Base-by-base conservation (phyloP, 2,329 filamentous ascomycete genomes). In the Talaromyces sp. region DNA sequence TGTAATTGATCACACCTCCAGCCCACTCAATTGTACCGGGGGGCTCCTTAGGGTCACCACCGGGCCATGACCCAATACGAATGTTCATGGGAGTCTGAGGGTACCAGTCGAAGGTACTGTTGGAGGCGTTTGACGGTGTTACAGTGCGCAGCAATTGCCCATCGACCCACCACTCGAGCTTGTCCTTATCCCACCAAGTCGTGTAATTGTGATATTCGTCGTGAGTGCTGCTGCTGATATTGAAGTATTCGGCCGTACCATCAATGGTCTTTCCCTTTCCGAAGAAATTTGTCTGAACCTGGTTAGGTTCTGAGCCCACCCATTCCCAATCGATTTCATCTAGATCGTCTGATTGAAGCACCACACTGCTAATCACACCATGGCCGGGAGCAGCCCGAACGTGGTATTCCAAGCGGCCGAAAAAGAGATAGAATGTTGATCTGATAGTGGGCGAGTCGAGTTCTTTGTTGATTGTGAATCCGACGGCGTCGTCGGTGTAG, bases 211-310 rank as follows among this genome's bases (percentile, higher is more conserved):
- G 80, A 70, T 78, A 82, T 47, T 31, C 50, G 15, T 76, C 72
- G 54, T 77, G 77, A 65, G 81, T 78, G 67, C 90, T 93, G 73
- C 86, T 80, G 68, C 80, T 69, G 73, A 89, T 81, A 7, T 86
- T 79, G 61, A 43, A 59, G 37, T 59, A 59, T 33, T 59, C 22
- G 39, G 78, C 94, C 64, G 93, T 90, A 79, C 94, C 91, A 81
- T 93, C 96, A 4, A 86, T 73, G 0, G 90, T 91, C 70, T 91
- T 85, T 62, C 95, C 95, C 80, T 98, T 97, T 77, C 93, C 92
- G 72, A 97, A 99, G 82, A 96, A 99, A 81, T 99, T 98, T 72
- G 89, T 90, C 79, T 98, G 94, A 39, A 80, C 78, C n/a, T 35
- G n/a, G 45, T 66, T 72, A 27, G 72, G 74, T 67, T 79, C 77